Evolutionary conservation across 345 rosid species (phyloP), one percentile per base, ranked within the genome.

Genomic region (Carallia pectinifolia): DNA sequence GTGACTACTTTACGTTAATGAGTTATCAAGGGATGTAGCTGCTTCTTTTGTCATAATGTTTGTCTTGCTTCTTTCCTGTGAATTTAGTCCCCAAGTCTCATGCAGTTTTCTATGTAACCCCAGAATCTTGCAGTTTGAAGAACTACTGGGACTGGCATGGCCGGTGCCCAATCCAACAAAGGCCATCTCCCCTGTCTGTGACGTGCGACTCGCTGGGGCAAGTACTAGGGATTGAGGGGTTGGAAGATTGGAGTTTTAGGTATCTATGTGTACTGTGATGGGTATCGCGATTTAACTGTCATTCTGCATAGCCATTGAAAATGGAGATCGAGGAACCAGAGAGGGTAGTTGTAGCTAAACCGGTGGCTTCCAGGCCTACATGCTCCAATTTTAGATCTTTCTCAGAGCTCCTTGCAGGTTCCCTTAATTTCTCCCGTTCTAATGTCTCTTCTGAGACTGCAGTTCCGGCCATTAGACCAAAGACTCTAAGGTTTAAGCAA

Each of bases 281-380:
- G 50, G 50, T 44, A 10, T 44, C 16, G 50, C 13, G 50, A 10
- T 44, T 50, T 69, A 69, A 62, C 40, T 36, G 47, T 40, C 7
- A 6, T 59, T 61, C 68, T 50, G 31, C 58, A 31, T 40, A 62
- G 67, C 44, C 39, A 40, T 15, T 18, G 5, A 71, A 68, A 74
- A 92, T 89, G 97, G 97, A 95, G 74, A 79, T 81, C 54, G 86
- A 84, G 65, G 97, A 90, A 73, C 77, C 81, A 34, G 89, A 86
- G 48, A 89, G 89, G 77, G 81, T 81, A 31, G 84, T 84, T 36
- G 73, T 92, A 75, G 85, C 87, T 2, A 92, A 90, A 81, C 99
- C 99, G 60, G 89, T 95, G 68, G 92, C 99, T 56, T 88, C 97
- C 50, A 89, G 89, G 82, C 98, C 99, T 68, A 81, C 82, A 71